Base-by-base conservation (phyloP, 352 stramenopile species). In the Phytophthora hybrid region DNA sequence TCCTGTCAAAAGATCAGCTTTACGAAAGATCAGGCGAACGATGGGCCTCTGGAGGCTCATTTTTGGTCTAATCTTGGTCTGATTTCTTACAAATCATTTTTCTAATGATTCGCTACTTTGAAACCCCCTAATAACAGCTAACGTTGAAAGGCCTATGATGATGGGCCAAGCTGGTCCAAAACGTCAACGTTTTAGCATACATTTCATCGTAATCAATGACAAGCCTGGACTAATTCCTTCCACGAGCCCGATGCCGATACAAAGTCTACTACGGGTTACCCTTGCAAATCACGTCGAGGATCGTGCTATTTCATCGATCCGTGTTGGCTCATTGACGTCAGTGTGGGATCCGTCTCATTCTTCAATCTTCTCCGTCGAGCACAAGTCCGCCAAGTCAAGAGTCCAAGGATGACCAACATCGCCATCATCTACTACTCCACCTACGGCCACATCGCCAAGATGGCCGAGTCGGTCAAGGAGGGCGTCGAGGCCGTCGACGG, bases 371-470 rank as follows among this genome's bases (percentile, higher is more conserved):
- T 54, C 26, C 58, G 47, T 71, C 56, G 29, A 73, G 55, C 71
- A 56, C 66, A 78, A 80, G 44, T 44, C 49, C 59, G 5, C 32
- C 39, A 61, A 37, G 13, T 37, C 47, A 11, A 29, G 19, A 46
- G 19, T 34, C 18, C 31, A 56, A 59, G 37, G 41, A 89, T 88
- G 82, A 74, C 88, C 31, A 93, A 93, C 65, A 86, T 97, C 61
- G 84, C 85, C 11, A 94, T 97, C 67, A 63, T 97, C 65, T 93
- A 94, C 75, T 96, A 96, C 80, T 94, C 84, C 39, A 90, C 88
- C 5, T 97, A 97, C 77, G 88, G 89, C 54, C 93, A 97, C 80
- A 84, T 97, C 69, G 76, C 70, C 39, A 87, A 76, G 65, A 83
- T 98, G 79, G 89, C 91, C 52, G 80, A 94, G 58, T 71, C 79